A percentile compares a stretch with the other conserved stretches of the same genome.
phyloP scores from a whole-genome alignment of 805 yeast species.

The Debaryomyces maramus region DNA sequence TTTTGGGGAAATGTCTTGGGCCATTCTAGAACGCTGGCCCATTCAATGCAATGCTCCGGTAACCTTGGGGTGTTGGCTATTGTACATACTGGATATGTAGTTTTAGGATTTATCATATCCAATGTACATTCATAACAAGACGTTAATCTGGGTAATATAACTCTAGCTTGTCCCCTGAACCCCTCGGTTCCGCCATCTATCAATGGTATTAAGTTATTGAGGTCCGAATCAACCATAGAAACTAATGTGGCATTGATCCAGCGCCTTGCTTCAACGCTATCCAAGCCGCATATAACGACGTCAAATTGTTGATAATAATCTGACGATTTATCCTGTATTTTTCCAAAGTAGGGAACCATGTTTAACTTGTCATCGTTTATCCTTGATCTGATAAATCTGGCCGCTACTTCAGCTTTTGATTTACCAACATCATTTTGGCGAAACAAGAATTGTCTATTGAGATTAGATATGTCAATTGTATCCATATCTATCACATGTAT shows the following conservation, averaged over 20 bases:
- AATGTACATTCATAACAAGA: slow-evolving; percentile 94
- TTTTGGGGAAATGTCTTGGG: slow-evolving; percentile 46
- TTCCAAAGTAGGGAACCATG: slow-evolving; percentile 61
- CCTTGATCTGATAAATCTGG: slow-evolving; percentile 50
- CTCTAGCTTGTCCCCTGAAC: slow-evolving; percentile 85
- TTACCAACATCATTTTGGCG: slow-evolving; percentile 60
- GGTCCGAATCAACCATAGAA: slow-evolving; percentile 55
- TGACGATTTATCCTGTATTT: slow-evolving; percentile 57
- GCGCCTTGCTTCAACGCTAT: slow-evolving; percentile 83
- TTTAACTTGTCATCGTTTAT: slow-evolving; percentile 35
- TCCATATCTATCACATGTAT: slow-evolving; percentile 81
- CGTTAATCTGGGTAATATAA: slow-evolving; percentile 78
- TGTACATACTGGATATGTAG: slow-evolving; percentile 87
- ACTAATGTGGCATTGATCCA: slow-evolving; percentile 79
- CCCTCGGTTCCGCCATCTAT: slow-evolving; percentile 98
- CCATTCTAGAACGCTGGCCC: slow-evolving; percentile 82
- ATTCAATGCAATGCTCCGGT: slow-evolving; percentile 93
- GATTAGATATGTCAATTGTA: slow-evolving; percentile 72
- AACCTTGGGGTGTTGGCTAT: slow-evolving; percentile 91
- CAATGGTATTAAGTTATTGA: slow-evolving; percentile 41
- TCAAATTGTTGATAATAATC: slow-evolving; percentile 68
- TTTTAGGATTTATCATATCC: slow-evolving; percentile 63
- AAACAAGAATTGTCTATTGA: slow-evolving; percentile 76
- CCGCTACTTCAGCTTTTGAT: slow-evolving; percentile 68
- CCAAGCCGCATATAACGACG: slow-evolving; percentile 82